Evolutionary conservation across 2,329 filamentous ascomycete species (phyloP).

Genomic region (Scleromitrula shiraiana): DNA sequence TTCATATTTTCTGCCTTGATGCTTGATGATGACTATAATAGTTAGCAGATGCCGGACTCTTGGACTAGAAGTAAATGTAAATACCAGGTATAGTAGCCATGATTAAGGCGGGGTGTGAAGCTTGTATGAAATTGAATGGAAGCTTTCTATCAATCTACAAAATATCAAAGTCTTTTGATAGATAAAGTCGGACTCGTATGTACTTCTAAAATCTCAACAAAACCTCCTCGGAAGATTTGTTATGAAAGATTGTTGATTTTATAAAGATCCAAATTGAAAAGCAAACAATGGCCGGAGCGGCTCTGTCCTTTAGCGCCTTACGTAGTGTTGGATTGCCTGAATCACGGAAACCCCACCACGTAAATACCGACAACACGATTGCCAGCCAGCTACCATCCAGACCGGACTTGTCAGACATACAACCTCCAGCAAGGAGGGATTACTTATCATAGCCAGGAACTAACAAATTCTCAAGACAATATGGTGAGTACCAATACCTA

Average conservation of each 20-base stretch:
- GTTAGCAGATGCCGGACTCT: conserved; percentile 13
- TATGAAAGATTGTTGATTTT: not conserved
- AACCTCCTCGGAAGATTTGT: not conserved
- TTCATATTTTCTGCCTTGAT: conserved; percentile 91
- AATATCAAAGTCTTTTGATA: not conserved
- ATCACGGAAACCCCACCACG: conserved; percentile 18
- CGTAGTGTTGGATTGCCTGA: conserved; percentile 14
- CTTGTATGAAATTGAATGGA: not conserved
- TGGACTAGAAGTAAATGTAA: conserved; percentile 2
- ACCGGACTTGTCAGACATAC: too few species aligned
- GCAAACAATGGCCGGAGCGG: conserved; percentile 2
- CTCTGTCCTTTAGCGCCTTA: conserved; percentile 13
- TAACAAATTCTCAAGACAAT: conserved; percentile 5
- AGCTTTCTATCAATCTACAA: not conserved
- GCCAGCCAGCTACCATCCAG: too few species aligned
- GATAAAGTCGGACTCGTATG: too few species aligned
- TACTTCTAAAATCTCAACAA: not conserved
- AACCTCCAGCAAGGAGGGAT: conserved; percentile 10
- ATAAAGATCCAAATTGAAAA: conserved; percentile 9
- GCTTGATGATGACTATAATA: conserved; percentile 75
- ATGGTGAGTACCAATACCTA: conserved; percentile 9
- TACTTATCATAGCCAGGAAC: conserved; percentile 2
- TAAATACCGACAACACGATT: conserved; percentile 10
- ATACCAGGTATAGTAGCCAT: conserved; percentile 31
- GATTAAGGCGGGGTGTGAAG: conserved; percentile 15